phyloP scores from a whole-genome alignment of 148 eudicot genomes.

The Heliosperma pusillum region DNA sequence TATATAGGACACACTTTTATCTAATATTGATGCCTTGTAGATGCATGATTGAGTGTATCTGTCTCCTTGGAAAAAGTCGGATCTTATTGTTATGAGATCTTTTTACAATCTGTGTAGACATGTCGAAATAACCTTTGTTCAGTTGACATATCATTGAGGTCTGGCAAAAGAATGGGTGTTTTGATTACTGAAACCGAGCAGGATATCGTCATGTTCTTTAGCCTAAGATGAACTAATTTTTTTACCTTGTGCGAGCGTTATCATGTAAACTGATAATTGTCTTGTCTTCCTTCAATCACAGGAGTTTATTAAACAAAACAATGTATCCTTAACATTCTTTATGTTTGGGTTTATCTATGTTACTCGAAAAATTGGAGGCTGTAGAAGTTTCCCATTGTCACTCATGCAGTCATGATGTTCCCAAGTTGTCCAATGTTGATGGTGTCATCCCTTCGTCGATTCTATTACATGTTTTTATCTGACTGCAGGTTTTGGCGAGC shows the following conservation, averaged over 20 bases:
- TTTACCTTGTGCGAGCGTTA: neutral
- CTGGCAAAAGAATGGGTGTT: neutral
- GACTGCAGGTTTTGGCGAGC: conserved; percentile 91
- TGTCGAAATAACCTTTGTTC: too few relatives aligned
- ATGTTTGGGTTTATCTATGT: neutral
- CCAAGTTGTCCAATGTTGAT: too few relatives aligned
- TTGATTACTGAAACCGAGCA: neutral
- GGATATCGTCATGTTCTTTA: neutral
- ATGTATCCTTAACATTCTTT: too few relatives aligned
- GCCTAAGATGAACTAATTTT: neutral
- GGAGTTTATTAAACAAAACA: neutral
- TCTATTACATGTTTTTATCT: conserved; percentile 17
- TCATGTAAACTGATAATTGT: neutral
- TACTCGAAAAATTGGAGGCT: neutral
- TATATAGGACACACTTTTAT: too few relatives aligned
- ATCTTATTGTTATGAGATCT: too few relatives aligned
- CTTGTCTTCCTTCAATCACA: neutral
- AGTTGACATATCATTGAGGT: too few relatives aligned
- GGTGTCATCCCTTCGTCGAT: neutral
- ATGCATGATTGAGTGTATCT: too few relatives aligned
- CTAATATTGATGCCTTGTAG: too few relatives aligned
- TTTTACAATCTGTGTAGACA: too few relatives aligned
- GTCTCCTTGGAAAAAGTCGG: too few relatives aligned
- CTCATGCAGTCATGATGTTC: neutral
- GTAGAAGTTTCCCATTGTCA: neutral